Percentiles rank a stretch among this genome's conserved stretches.
These are phyloP conservation scores for Psidium friedrichsthalianum DNA, from an alignment of 345 rosid species.

Conservation along the genomic window DNA sequence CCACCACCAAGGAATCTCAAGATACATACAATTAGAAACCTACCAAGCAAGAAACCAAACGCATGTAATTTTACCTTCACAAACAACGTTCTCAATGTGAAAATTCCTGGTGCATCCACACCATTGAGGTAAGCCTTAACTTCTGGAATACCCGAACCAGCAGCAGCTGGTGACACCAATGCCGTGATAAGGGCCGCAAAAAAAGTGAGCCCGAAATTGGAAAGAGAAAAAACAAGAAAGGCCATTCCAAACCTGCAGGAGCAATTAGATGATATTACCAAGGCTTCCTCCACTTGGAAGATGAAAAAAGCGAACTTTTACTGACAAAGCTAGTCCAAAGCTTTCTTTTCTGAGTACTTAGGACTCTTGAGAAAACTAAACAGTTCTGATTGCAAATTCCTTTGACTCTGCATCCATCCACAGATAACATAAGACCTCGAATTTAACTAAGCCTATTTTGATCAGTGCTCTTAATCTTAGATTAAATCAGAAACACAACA, in stretches of 20 bases:
- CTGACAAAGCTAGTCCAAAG: neutral
- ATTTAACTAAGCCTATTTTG: neutral
- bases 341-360: neutral
- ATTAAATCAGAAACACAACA: neutral
- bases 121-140: slow-evolving; percentile 94
- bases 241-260: slow-evolving; percentile 53
- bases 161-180: slow-evolving; percentile 64
- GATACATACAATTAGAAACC: neutral
- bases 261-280: neutral
- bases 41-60: neutral
- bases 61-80: slow-evolving; percentile 42
- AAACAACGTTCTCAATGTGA: slow-evolving; percentile 55
- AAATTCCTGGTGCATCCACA: slow-evolving; percentile 80
- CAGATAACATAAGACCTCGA: neutral
- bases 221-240: slow-evolving; percentile 50
- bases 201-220: slow-evolving; percentile 62
- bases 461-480: neutral
- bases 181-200: slow-evolving; percentile 63
- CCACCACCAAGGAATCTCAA: neutral
- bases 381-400: neutral
- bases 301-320: neutral
- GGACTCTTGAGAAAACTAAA: neutral
- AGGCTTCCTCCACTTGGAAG: neutral
- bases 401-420: neutral
- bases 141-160: slow-evolving; percentile 97